Evolutionary conservation across 2,329 filamentous ascomycete species (phyloP).

Genomic region (Mollisiaceae sp.): DNA sequence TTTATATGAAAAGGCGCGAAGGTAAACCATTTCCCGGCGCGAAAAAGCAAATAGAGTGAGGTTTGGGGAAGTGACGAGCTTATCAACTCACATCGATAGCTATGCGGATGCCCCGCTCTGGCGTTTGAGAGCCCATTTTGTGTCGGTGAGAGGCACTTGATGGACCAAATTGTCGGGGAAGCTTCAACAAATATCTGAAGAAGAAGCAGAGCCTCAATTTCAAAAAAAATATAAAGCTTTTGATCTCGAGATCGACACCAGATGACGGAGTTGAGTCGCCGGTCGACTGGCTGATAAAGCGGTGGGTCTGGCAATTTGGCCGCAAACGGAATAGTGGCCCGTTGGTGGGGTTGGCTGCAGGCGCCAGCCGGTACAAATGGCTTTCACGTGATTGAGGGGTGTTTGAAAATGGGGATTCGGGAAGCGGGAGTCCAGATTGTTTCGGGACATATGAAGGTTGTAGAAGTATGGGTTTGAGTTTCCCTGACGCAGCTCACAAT

Average conservation of each 20-base stretch:
- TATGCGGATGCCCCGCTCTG: constrained; percentile 67
- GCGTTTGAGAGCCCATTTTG: constrained; percentile 31
- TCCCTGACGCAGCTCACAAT: not conserved
- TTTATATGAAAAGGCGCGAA: not conserved
- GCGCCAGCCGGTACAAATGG: too few relatives aligned
- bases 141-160: not conserved
- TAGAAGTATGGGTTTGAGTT: not conserved
- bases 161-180: not conserved
- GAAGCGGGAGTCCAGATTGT: not conserved
- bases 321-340: not conserved
- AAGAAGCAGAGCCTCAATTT: not conserved
- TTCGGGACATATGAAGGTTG: not conserved
- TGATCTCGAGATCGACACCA: not conserved
- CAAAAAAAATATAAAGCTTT: not conserved
- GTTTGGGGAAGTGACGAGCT: constrained; percentile 9
- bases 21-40: not conserved
- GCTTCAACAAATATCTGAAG: not conserved
- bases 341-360: not conserved
- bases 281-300: constrained; percentile 6
- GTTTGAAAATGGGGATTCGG: constrained; percentile 3
- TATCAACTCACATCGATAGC: constrained; percentile 56
- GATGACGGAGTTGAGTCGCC: constrained; percentile 11
- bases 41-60: not conserved
- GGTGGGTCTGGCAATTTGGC: not conserved
- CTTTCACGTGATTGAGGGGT: constrained; percentile 8